Evolutionary conservation across 345 rosid species (phyloP).

Genomic region (Aurinia saxatilis): DNA sequence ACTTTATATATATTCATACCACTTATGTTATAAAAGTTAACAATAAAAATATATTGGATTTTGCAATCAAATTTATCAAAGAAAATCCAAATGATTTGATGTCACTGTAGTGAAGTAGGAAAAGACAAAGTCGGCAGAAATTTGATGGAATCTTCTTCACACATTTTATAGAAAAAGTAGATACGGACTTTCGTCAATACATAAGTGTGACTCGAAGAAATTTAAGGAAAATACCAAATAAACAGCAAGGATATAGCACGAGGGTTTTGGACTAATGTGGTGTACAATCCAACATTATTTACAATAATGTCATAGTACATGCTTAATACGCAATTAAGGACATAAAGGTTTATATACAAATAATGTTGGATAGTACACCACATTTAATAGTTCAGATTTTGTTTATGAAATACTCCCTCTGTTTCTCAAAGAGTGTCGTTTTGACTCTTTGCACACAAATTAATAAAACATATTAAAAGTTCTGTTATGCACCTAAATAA

Average conservation of each 20-base stretch:
- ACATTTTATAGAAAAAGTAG: neutral
- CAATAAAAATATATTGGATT: neutral
- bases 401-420: too few relatives aligned
- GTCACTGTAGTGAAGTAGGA: conserved; percentile 14
- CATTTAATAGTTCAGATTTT: too few relatives aligned
- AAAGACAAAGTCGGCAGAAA: conserved; percentile 13
- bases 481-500: too few relatives aligned
- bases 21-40: too few relatives aligned
- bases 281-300: neutral
- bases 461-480: too few relatives aligned
- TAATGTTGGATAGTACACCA: neutral
- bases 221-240: neutral
- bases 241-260: neutral
- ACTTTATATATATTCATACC: too few relatives aligned
- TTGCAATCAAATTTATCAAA: neutral
- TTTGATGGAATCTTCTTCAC: conserved; percentile 18
- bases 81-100: neutral
- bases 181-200: neutral
- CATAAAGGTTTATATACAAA: neutral
- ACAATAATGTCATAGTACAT: neutral
- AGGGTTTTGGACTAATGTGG: neutral
- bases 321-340: neutral
- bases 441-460: too few relatives aligned
- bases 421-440: too few relatives aligned
- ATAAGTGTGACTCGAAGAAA: conserved; percentile 1